Conservation (phyloP, 331 rosid genomes). For the Malus hybrid region DNA sequence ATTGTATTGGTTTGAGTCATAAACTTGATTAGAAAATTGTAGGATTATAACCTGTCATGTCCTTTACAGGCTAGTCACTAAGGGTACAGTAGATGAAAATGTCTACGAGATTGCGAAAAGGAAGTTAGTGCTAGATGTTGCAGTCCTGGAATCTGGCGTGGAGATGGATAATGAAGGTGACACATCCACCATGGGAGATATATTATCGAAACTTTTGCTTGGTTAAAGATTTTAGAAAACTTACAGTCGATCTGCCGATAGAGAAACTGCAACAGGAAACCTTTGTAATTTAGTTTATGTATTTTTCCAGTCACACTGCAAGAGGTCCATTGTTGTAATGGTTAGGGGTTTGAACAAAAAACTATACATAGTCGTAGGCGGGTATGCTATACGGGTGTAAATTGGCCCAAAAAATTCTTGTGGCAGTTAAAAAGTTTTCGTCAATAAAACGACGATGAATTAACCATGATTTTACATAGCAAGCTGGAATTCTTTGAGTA, state of each 20-base stretch:
- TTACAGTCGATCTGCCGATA: background rate
- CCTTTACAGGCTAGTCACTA: constrained; percentile 67
- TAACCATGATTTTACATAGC: background rate
- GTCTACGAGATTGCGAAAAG: constrained; percentile 93
- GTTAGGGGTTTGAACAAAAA: background rate
- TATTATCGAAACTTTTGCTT: constrained; percentile 71
- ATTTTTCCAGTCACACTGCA: background rate
- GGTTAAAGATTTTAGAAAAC: constrained; percentile 29
- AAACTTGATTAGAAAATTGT: background rate
- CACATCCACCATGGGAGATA: constrained; percentile 92
- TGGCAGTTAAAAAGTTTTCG: background rate
- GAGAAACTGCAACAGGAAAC: background rate
- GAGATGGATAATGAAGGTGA: constrained; percentile 66
- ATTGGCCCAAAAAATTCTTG: background rate
- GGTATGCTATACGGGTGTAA: constrained; percentile 8
- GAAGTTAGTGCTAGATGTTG: constrained; percentile 86
- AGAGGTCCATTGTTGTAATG: background rate
- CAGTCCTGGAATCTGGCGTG: constrained; percentile 76
- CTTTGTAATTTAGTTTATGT: background rate
- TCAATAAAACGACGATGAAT: background rate
- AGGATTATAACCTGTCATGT: background rate
- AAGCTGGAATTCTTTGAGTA: background rate
- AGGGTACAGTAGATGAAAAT: constrained; percentile 91
- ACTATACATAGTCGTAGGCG: background rate
- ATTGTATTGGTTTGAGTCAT: background rate